phyloP scores from a whole-genome alignment of 2,329 filamentous ascomycete species.

The Escovopsis weberi region DNA sequence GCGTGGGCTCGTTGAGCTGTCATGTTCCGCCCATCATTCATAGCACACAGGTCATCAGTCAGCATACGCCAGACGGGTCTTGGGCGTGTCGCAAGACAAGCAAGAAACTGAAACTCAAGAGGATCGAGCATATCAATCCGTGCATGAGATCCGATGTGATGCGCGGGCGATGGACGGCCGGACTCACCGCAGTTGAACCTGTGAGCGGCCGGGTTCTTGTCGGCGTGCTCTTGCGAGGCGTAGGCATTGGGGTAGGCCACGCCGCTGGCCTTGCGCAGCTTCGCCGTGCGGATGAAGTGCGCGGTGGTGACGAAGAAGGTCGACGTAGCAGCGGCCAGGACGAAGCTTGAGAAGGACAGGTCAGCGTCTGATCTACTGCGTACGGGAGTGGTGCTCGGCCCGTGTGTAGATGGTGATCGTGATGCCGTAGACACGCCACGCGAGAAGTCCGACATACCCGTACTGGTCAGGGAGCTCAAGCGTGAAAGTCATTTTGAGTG shows the following conservation, averaged over 20 bases:
- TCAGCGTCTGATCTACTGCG: not conserved
- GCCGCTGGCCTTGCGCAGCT: slow-evolving; percentile 35
- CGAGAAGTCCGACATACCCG: slow-evolving; percentile 25
- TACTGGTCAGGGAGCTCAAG: slow-evolving; percentile 34
- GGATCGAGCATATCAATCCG: slow-evolving; percentile 3
- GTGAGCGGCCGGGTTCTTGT: slow-evolving; percentile 38
- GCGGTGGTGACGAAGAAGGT: slow-evolving; percentile 43
- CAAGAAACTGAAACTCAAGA: not conserved
- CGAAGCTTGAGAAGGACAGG: slow-evolving; percentile 33
- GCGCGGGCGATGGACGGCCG: not conserved
- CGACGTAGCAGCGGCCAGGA: slow-evolving; percentile 41
- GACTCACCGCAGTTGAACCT: slow-evolving; percentile 47
- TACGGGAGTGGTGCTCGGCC: not conserved
- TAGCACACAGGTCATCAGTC: too few species aligned
- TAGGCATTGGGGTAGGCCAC: slow-evolving; percentile 45
- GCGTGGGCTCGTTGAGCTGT: slow-evolving; percentile 44
- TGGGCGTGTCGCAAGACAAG: too few species aligned
- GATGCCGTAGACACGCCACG: not conserved
- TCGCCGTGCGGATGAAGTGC: slow-evolving; percentile 33
- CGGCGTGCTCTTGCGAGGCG: slow-evolving; percentile 37
- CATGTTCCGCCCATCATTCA: not conserved
- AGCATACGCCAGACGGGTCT: too few species aligned
- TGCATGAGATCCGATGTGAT: not conserved
- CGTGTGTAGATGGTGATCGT: not conserved
- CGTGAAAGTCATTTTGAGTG: slow-evolving; percentile 25